phyloP scores from a whole-genome alignment of 306 rosid genomes.

The Psophocarpus tetragonolobus region DNA sequence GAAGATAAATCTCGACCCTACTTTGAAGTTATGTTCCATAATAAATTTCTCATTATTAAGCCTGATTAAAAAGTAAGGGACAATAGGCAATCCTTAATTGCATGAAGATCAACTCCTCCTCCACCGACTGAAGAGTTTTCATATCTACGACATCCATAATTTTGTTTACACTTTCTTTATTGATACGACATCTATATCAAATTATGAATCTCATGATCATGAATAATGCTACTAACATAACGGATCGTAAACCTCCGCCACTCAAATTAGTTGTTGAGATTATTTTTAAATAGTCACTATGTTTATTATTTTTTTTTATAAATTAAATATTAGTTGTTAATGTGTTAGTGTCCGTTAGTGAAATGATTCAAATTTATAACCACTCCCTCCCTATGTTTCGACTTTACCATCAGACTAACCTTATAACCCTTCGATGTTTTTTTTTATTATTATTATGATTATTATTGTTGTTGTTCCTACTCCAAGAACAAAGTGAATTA shows the following conservation, averaged over 20 bases:
- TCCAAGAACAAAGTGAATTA: no score
- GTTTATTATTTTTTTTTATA: not conserved
- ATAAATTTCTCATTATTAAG: constrained; percentile 12
- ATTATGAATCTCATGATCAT: not conserved
- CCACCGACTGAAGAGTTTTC: not conserved
- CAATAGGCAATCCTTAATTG: constrained; percentile 18
- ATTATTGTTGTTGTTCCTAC: no score
- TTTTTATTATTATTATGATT: no score
- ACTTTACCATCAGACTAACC: no score
- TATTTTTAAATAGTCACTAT: not conserved
- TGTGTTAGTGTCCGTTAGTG: no score
- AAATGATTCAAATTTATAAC: no score
- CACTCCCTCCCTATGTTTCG: no score
- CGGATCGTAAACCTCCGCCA: not conserved
- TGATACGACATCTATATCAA: not conserved
- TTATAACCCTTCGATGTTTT: no score
- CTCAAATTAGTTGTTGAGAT: not conserved
- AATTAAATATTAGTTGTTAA: no score
- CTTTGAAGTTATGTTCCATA: not conserved
- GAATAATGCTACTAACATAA: not conserved
- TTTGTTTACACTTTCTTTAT: not conserved
- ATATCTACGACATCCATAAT: not conserved
- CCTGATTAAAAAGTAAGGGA: not conserved
- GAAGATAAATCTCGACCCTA: not conserved
- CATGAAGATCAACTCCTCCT: constrained; percentile 18